Percentiles rank a stretch among this genome's conserved stretches.
These are phyloP conservation scores for Solanum chacoense DNA, from an alignment of 305 asterid genomes.

Conservation along the genomic window DNA sequence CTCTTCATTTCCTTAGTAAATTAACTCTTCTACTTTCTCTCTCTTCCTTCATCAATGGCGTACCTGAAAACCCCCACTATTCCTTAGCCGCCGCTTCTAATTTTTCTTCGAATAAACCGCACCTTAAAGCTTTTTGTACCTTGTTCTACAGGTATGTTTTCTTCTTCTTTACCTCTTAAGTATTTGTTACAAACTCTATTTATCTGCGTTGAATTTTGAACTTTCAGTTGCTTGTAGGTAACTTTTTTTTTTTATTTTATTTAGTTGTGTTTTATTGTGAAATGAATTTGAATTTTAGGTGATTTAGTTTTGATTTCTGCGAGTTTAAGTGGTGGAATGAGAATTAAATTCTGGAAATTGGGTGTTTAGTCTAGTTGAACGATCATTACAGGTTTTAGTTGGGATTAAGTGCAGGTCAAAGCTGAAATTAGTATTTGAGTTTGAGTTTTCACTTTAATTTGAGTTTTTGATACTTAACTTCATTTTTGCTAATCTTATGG, in stretches of 20 bases:
- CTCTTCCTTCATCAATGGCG: constrained; percentile 35
- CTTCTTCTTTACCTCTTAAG: background rate
- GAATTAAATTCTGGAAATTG: background rate
- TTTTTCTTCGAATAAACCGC: constrained; percentile 14
- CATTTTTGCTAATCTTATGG: background rate
- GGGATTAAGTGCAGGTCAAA: background rate
- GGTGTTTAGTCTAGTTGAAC: background rate
- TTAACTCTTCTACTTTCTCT: constrained; percentile 9
- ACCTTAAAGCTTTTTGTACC: background rate
- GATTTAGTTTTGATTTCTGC: background rate
- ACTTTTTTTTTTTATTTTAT: no score
- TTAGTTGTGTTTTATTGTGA: background rate
- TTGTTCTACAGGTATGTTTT: background rate
- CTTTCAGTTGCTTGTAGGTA: background rate
- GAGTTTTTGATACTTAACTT: background rate
- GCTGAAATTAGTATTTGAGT: background rate
- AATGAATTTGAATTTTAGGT: background rate
- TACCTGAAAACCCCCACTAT: constrained; percentile 39
- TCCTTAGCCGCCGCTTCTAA: constrained; percentile 53
- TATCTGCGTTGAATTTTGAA: background rate
- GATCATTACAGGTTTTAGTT: background rate
- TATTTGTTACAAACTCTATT: background rate
- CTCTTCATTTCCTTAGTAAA: constrained; percentile 9
- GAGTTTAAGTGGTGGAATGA: background rate
- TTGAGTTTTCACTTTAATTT: background rate